Evolutionary conservation across 2,329 filamentous ascomycete species (phyloP), one percentile per base, ranked within the genome.

Genomic region (Stemphylium lycopersici): DNA sequence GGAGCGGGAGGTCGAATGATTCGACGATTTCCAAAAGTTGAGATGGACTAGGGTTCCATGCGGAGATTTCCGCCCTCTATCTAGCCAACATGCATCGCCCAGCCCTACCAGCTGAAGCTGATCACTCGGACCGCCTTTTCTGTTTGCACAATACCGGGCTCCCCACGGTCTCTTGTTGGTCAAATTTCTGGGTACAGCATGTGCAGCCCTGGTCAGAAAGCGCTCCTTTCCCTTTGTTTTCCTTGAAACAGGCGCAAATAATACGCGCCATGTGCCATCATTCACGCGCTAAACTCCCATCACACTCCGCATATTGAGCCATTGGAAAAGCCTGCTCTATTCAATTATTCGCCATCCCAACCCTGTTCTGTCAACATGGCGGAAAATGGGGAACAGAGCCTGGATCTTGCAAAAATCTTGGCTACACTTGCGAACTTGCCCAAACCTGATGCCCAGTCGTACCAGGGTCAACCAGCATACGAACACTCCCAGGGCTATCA

Each of bases 371-470:
- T 26, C 39, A 57, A n/a, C 1, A 77, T 77, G 75, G 65, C 71
- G 6, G 63, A 72, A 18, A 59, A 65, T 29, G 52, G 61, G 22
- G 44, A 39, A 3, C 56, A 62, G 20, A 65, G 68, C 24, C 59
- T 69, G 32, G 70, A 75, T 45, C 55, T 77, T 12, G 72, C 65
- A n/a, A 53, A 69, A 12, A 74, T 77, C 29, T 61, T 76, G 15
- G 58, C 59, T 12, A 76, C 73, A 1, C 66, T 76, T 5, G 72
- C 72, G 12, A 69, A 58, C 39, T 58, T 76, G 1, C 59, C 69
- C 7, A 59, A 65, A 31, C 46, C 61, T 2, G 59, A 59, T 20
- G 48, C 53, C 16, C 48, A 55, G 22, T 33, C 59, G 6, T 50
- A 50, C 13, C 61, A 66, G 7, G 36, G 58, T 24, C 56, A 61